Percentiles rank a stretch among this genome's conserved stretches.
These are phyloP conservation scores for Komagataella pastoris DNA, from an alignment of 805 yeast genomes.

Conservation along the genomic window DNA sequence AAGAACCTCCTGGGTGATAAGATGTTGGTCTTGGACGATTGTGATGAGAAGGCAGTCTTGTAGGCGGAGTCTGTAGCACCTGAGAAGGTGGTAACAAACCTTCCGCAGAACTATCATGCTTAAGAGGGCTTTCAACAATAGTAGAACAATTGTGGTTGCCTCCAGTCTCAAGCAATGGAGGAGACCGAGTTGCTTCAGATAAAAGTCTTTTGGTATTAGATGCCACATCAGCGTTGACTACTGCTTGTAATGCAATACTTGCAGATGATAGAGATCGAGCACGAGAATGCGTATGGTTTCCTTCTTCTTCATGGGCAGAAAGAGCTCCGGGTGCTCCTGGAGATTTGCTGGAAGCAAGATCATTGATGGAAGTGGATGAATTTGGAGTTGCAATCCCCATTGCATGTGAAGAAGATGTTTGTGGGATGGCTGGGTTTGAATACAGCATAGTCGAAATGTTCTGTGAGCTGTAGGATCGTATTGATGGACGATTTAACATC, in stretches of 20 bases:
- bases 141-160: neutral
- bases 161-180: constrained; percentile 2
- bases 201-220: neutral
- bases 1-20: constrained; percentile 41
- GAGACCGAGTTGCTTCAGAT: neutral
- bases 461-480: constrained; percentile 24
- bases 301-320: neutral
- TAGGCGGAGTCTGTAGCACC: neutral
- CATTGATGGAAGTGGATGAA: constrained; percentile 12
- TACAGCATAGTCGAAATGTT: constrained; percentile 24
- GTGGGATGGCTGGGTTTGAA: constrained; percentile 51
- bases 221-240: constrained; percentile 45
- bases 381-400: constrained; percentile 29
- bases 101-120: neutral
- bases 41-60: constrained; percentile 11
- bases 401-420: constrained; percentile 52
- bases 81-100: constrained; percentile 10
- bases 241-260: constrained; percentile 58
- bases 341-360: constrained; percentile 1
- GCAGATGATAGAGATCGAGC: constrained; percentile 31
- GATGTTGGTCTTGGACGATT: constrained; percentile 76
- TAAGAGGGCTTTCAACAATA: neutral
- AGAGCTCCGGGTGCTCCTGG: neutral
- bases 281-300: neutral
- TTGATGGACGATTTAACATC: constrained; percentile 19